These are phyloP conservation scores for Platanus orientalis DNA, from an alignment of 164 flowering plant species.

Conservation along the genomic window DNA sequence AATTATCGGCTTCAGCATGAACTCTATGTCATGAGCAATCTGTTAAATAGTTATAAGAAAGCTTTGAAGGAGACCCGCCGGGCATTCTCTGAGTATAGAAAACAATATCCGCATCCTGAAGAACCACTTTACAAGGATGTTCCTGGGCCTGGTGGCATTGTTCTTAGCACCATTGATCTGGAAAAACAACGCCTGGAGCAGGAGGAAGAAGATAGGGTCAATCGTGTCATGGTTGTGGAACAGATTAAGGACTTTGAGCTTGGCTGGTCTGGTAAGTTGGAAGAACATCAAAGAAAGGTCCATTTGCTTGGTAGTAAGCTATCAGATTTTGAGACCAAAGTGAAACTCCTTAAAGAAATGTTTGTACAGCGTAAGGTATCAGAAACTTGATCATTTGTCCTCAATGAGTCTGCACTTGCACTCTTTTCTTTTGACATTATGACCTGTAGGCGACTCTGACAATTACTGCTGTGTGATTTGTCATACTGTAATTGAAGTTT, in stretches of 20 bases:
- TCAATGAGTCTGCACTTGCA: too few relatives aligned
- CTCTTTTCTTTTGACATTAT: too few relatives aligned
- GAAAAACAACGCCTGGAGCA: constrained; percentile 47
- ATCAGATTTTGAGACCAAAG: too few relatives aligned
- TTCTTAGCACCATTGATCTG: constrained; percentile 49
- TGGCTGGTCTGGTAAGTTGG: constrained; percentile 26
- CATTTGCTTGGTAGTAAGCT: too few relatives aligned
- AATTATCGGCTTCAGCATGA: constrained; percentile 34
- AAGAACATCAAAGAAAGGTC: too few relatives aligned
- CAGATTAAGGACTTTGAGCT: constrained; percentile 33
- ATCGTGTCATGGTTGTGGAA: constrained; percentile 28
- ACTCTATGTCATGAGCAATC: constrained; percentile 46
- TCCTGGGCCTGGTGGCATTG: constrained; percentile 60
- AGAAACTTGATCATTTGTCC: too few relatives aligned
- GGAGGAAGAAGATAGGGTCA: constrained; percentile 58
- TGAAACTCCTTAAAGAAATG: too few relatives aligned
- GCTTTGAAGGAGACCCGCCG: constrained; percentile 55
- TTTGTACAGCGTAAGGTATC: constrained; percentile 18
- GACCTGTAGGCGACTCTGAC: too few relatives aligned
- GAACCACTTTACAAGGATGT: constrained; percentile 78
- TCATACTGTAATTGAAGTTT: too few relatives aligned
- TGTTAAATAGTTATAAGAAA: constrained; percentile 60
- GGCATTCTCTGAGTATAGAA: too few relatives aligned
- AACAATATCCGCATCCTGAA: constrained; percentile 35
- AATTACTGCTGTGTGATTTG: too few relatives aligned